Conservation (phyloP, 805 yeast species). For the Pachysolen tannophilus region DNA sequence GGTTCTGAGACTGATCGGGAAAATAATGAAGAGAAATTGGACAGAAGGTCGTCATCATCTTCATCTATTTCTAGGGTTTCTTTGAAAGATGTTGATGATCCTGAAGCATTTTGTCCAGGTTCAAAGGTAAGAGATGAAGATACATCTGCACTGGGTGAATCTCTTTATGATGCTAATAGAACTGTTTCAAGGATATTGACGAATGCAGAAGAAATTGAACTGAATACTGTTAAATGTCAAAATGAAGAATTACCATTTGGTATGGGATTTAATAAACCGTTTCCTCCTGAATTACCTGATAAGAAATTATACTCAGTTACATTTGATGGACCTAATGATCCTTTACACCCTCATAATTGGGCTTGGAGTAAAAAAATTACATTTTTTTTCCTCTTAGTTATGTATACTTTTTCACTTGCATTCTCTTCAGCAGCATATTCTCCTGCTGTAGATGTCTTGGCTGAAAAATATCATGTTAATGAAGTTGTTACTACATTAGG, state of each 20-base stretch:
- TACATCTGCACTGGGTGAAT: no score
- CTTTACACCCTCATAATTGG: slow-evolving; percentile 79
- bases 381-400: no score
- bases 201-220: slow-evolving; percentile 18
- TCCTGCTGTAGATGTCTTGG: slow-evolving; percentile 42
- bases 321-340: slow-evolving; percentile 75
- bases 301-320: slow-evolving; percentile 54
- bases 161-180: slow-evolving; percentile 17
- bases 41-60: slow-evolving; percentile 1
- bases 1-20: no score
- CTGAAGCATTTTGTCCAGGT: no score
- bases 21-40: no score
- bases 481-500: slow-evolving; percentile 65
- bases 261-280: slow-evolving; percentile 54
- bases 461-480: slow-evolving; percentile 50
- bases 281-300: slow-evolving; percentile 54
- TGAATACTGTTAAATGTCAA: background rate
- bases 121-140: no score
- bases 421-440: slow-evolving; percentile 82
- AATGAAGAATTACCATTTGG: slow-evolving; percentile 30
- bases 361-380: slow-evolving; percentile 36
- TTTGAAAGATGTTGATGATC: no score
- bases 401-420: slow-evolving; percentile 38
- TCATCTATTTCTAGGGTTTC: background rate
- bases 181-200: slow-evolving; percentile 35